Evolutionary conservation across 148 eudicot species (phyloP).

Genomic region (Agrostemma githago): DNA sequence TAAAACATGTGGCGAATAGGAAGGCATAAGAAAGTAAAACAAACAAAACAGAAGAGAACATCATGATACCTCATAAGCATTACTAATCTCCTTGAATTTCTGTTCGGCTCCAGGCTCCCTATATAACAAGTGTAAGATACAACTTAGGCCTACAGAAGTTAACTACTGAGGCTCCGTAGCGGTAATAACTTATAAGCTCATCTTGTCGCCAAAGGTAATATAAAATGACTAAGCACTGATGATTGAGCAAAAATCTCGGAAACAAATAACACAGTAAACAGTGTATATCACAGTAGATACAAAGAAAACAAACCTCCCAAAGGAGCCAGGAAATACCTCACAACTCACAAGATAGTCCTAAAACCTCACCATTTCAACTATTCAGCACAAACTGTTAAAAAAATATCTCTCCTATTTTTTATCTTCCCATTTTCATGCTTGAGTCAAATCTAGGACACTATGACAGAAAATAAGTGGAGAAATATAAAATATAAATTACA

Average conservation of each 20-base stretch:
- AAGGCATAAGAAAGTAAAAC: conserved; percentile 1
- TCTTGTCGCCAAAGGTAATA: not conserved
- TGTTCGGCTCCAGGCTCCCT: conserved; percentile 98
- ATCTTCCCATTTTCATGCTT: too few relatives aligned
- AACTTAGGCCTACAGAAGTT: not conserved
- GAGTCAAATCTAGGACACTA: too few relatives aligned
- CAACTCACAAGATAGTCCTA: not conserved
- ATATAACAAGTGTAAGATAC: conserved; percentile 21
- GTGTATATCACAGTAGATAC: not conserved
- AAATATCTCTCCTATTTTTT: too few relatives aligned
- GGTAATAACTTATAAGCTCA: not conserved
- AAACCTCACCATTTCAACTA: too few relatives aligned
- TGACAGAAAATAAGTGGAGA: too few relatives aligned
- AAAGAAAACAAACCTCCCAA: not conserved
- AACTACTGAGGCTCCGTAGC: not conserved
- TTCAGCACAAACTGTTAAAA: too few relatives aligned
- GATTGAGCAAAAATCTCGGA: not conserved
- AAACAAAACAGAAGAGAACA: not conserved
- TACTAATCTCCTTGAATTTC: conserved; percentile 93
- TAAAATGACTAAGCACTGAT: not conserved
- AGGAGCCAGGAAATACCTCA: not conserved
- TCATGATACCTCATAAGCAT: conserved; percentile 83
- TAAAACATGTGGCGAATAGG: not conserved
- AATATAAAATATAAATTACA: too few relatives aligned
- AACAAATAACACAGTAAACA: not conserved